Base-by-base conservation (phyloP, 805 yeast genomes). In the Saccharomycopsis sp. region DNA sequence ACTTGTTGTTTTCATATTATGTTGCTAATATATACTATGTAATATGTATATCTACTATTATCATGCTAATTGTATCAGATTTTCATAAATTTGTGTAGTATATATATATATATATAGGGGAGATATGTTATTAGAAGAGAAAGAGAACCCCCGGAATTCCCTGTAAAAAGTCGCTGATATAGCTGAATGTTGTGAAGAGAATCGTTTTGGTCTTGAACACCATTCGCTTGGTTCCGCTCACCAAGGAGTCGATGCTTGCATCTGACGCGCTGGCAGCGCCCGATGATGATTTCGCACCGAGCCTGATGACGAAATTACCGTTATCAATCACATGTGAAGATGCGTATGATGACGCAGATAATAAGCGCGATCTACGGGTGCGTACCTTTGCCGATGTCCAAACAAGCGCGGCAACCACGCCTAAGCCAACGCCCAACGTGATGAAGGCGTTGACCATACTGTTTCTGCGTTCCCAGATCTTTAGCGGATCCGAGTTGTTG, bases 351-450 rank as follows among this genome's bases (percentile, higher is more conserved):
- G n/a, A n/a, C n/a, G n/a, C n/a, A n/a, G n/a, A n/a, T n/a, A n/a
- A n/a, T n/a, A n/a, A n/a, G n/a, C n/a, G n/a, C n/a, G 38, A 29
- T 29, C 12, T 29, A 12, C 38, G 38, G 12, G 9, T 29, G 5
- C 38, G 9, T 29, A 29, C 9, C 38, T n/a, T n/a, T n/a, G 38
- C 5, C 5, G 38, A 29, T 7, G 38, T 55, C 34, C 54, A 56
- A 38, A 56, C 58, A 7, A 64, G 20, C 25, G 58, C 47, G 3
- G 58, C 35, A 1, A 52, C 61, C 17, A 65, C 50, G 19, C 64
- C 58, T 7, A 57, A 24, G 2, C 61, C 59, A 8, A 56, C 47
- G 9, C 62, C 62, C 17, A 59, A 38, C 22, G 55, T 17, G 50
- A 41, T 47, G 29, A 58, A 47, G 8, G 53, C 14, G 47, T 51